A percentile compares a stretch with the other conserved stretches of the same genome.
These are phyloP conservation scores for Phialophora expanda DNA, from an alignment of 2,329 filamentous ascomycete species.

Conservation along the genomic window DNA sequence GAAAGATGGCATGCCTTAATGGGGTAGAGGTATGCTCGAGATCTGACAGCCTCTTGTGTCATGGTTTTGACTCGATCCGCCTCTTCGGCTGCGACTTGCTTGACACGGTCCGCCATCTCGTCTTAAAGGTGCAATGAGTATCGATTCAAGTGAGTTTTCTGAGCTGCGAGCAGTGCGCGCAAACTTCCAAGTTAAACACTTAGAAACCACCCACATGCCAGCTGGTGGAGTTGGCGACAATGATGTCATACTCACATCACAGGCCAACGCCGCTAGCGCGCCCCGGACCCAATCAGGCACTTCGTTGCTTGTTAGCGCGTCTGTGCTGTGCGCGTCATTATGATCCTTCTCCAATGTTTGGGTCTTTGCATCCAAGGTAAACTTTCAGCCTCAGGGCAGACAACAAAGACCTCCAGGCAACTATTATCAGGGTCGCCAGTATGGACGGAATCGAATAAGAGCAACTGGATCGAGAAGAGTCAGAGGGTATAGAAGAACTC, in stretches of 20 bases:
- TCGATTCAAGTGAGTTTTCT: neutral
- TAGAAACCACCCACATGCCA: neutral
- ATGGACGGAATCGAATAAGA: neutral
- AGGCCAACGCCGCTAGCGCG: neutral
- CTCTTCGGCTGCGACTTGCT: slow-evolving; percentile 69
- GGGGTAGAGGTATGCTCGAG: slow-evolving; percentile 83
- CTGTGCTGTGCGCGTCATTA: too few relatives aligned
- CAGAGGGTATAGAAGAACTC: neutral
- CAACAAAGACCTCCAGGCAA: too few relatives aligned
- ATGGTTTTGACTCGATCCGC: slow-evolving; percentile 68
- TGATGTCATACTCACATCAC: slow-evolving; percentile 11
- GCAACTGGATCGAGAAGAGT: neutral
- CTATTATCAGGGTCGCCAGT: neutral
- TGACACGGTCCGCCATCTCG: slow-evolving; percentile 54
- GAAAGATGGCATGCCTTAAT: slow-evolving; percentile 62
- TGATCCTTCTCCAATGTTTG: too few relatives aligned
- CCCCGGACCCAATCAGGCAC: neutral
- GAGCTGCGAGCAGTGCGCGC: neutral
- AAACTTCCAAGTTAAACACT: neutral
- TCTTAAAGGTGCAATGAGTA: neutral
- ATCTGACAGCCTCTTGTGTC: slow-evolving; percentile 71
- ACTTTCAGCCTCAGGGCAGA: neutral
- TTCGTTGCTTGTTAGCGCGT: neutral
- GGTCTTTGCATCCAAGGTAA: too few relatives aligned
- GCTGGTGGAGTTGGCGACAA: neutral